Conservation (phyloP, 169 alveolate genomes). For the Plasmodium blacklocki region DNA sequence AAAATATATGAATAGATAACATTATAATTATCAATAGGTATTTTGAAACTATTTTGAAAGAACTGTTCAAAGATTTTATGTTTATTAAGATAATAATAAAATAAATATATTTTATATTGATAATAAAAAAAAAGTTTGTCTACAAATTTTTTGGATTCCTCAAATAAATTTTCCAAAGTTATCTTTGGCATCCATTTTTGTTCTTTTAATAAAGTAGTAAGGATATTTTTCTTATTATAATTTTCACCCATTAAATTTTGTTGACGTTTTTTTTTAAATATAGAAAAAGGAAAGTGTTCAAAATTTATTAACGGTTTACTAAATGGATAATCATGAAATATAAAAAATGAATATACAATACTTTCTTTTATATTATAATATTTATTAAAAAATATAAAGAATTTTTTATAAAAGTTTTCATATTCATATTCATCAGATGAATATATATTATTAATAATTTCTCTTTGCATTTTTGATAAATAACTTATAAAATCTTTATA, state of each 20-base stretch:
- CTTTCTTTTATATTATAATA: conserved; percentile 60
- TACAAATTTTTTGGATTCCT: conserved; percentile 45
- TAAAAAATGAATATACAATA: conserved; percentile 47
- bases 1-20: conserved; percentile 37
- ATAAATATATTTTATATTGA: conserved; percentile 62
- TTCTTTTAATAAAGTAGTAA: conserved; percentile 24
- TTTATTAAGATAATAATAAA: conserved; percentile 50
- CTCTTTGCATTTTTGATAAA: conserved; percentile 46
- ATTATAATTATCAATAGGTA: conserved; percentile 6
- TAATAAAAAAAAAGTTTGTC: conserved; percentile 59
- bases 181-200: conserved; percentile 57
- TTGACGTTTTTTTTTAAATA: conserved; percentile 32
- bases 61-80: conserved; percentile 55
- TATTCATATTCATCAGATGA: conserved; percentile 5
- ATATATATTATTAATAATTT: conserved; percentile 14
- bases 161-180: conserved; percentile 59
- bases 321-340: conserved; percentile 68
- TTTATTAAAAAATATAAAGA: conserved; percentile 17
- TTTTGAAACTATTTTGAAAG: conserved; percentile 18
- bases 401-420: conserved; percentile 37
- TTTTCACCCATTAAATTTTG: conserved; percentile 52
- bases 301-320: conserved; percentile 43
- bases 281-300: conserved; percentile 42
- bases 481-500: conserved; percentile 60
- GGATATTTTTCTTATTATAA: conserved; percentile 58